A percentile compares a stretch with the other conserved stretches of the same genome.
phyloP scores from a whole-genome alignment of 2,329 filamentous ascomycete species.

The Penicillium hesseltinei region DNA sequence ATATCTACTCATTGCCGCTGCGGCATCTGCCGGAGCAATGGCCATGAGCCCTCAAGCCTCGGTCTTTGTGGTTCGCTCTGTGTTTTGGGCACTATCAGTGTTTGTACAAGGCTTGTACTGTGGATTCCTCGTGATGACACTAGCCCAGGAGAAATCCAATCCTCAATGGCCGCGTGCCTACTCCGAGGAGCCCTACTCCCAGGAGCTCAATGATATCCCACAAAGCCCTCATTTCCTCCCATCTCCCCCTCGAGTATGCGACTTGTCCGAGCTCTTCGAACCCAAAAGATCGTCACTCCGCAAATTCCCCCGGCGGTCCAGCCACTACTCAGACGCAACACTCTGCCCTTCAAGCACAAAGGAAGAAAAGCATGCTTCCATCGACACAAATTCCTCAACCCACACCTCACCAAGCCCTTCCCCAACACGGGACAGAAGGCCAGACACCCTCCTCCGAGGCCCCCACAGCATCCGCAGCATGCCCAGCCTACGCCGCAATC shows the following conservation, averaged over 20 bases:
- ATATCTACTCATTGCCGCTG: conserved; percentile 30
- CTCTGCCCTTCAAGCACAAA: conserved; percentile 26
- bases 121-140: conserved; percentile 27
- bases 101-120: conserved; percentile 33
- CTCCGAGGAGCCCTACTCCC: conserved; percentile 23
- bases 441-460: conserved; percentile 9
- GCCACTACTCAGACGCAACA: conserved; percentile 34
- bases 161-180: conserved; percentile 24
- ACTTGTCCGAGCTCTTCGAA: conserved; percentile 21
- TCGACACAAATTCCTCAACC: conserved; percentile 22
- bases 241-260: conserved; percentile 12
- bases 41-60: conserved; percentile 18
- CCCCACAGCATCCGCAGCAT: conserved; percentile 20
- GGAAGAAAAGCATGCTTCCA: conserved; percentile 22
- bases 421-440: conserved; percentile 11
- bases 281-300: conserved; percentile 26
- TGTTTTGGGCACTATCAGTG: conserved; percentile 35
- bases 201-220: conserved; percentile 25
- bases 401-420: conserved; percentile 13
- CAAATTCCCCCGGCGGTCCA: conserved; percentile 28
- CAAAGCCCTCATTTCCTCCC: conserved; percentile 13
- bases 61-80: conserved; percentile 37
- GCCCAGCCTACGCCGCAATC: conserved; percentile 21
- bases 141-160: conserved; percentile 11
- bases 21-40: conserved; percentile 29